Evolutionary conservation across 2,329 filamentous ascomycete genomes (phyloP).

Genomic region (Alternaria sp.): DNA sequence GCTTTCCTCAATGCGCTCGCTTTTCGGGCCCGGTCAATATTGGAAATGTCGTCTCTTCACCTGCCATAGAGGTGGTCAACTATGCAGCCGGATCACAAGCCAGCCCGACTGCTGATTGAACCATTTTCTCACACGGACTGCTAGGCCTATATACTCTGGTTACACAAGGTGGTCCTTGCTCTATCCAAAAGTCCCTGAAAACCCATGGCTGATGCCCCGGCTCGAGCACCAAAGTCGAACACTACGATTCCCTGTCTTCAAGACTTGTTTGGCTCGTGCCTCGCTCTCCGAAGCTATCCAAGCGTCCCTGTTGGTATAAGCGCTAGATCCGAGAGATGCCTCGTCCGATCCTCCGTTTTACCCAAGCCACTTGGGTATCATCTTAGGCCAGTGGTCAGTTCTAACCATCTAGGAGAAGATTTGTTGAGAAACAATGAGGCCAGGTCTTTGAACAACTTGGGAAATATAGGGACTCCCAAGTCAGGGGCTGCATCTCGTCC

Average conservation of each 20-base stretch:
- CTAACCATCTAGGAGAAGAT: conserved; percentile 23
- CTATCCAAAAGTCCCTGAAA: conserved; percentile 36
- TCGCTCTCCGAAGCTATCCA: background rate
- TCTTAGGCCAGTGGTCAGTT: conserved; percentile 10
- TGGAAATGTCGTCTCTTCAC: conserved; percentile 14
- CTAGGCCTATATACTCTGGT: conserved; percentile 8
- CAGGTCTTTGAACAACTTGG: conserved; percentile 9
- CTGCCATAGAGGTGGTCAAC: conserved; percentile 13
- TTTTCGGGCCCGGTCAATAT: conserved; percentile 1
- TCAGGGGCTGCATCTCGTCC: conserved; percentile 18
- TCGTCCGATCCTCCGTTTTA: background rate
- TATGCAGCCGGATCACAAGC: conserved; percentile 28
- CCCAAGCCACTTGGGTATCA: background rate
- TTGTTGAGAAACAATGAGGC: conserved; percentile 20
- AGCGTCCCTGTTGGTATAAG: background rate
- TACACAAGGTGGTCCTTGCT: conserved; percentile 15
- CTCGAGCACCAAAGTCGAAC: conserved; percentile 12
- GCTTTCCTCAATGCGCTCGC: background rate
- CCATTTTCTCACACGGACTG: conserved; percentile 6
- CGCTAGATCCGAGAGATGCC: conserved; percentile 3
- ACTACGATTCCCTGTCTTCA: conserved; percentile 8
- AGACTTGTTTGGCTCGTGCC: conserved; percentile 8
- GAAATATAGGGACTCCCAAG: conserved; percentile 4
- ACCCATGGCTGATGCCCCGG: conserved; percentile 12
- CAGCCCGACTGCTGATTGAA: conserved; percentile 12